Evolutionary conservation across 257 asterid species (phyloP).

Genomic region (Salvia miltiorrhiza): DNA sequence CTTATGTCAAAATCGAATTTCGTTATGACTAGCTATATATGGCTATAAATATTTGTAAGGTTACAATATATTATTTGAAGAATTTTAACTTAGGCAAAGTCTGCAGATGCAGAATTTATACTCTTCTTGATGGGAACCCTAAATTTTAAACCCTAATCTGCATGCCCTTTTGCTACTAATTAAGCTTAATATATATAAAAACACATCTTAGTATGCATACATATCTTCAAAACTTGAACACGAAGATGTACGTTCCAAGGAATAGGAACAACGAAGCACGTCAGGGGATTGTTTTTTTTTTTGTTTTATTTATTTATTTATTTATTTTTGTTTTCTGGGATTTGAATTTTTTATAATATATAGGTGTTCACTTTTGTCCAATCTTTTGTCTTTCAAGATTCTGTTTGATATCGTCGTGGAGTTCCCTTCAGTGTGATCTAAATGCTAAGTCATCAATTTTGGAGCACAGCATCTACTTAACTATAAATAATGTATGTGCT

Average conservation of each 20-base stretch:
- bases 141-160: constrained; percentile 27
- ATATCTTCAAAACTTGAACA: background rate
- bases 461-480: constrained; percentile 12
- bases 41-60: no score
- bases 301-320: background rate
- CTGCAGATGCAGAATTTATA: background rate
- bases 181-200: background rate
- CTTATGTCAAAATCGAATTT: background rate
- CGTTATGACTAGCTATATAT: no score
- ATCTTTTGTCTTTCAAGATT: constrained; percentile 47
- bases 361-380: constrained; percentile 31
- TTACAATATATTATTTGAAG: background rate
- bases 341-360: constrained; percentile 16
- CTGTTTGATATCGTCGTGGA: constrained; percentile 31
- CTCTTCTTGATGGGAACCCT: constrained; percentile 19
- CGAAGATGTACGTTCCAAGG: background rate
- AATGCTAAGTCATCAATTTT: constrained; percentile 10
- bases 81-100: background rate
- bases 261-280: constrained; percentile 21
- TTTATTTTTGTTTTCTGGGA: background rate
- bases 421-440: constrained; percentile 18
- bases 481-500: background rate
- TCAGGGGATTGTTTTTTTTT: background rate
- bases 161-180: background rate
- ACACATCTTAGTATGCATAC: background rate